Evolutionary conservation across 75 land plant genomes (phyloP).

Genomic region (Sequoiadendron giganteum): DNA sequence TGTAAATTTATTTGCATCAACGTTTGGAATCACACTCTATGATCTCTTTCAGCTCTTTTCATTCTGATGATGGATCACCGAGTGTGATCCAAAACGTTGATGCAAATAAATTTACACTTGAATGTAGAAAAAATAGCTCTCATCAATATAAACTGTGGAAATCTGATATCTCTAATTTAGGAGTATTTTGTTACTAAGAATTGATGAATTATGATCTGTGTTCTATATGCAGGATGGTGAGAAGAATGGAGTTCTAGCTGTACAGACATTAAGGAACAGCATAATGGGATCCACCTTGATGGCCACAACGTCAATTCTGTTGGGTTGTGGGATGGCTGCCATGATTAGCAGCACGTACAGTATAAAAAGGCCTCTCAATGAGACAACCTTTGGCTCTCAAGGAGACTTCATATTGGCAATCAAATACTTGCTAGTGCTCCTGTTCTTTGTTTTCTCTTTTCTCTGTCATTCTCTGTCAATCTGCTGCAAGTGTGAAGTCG

Average conservation of each 20-base stretch:
- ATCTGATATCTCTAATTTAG: no score
- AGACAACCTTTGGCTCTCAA: conserved; percentile 54
- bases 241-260: conserved; percentile 80
- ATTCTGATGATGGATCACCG: no score
- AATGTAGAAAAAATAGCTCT: no score
- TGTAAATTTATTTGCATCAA: no score
- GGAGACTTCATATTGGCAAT: conserved; percentile 54
- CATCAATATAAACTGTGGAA: no score
- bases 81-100: no score
- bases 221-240: conserved; percentile 53
- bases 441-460: conserved; percentile 75
- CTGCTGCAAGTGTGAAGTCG: conserved; percentile 78
- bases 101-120: no score
- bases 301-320: conserved; percentile 80
- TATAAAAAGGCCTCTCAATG: conserved; percentile 50
- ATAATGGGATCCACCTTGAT: conserved; percentile 80
- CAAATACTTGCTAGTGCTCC: conserved; percentile 61
- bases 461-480: conserved; percentile 80
- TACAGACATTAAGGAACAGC: conserved; percentile 62
- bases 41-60: no score
- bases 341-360: conserved; percentile 64
- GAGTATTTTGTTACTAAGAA: not conserved
- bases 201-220: not conserved
- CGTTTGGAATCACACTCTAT: no score
- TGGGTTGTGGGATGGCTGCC: conserved; percentile 66